Conservation (phyloP, 2,329 filamentous ascomycete genomes). For the Colletotrichum truncatum region DNA sequence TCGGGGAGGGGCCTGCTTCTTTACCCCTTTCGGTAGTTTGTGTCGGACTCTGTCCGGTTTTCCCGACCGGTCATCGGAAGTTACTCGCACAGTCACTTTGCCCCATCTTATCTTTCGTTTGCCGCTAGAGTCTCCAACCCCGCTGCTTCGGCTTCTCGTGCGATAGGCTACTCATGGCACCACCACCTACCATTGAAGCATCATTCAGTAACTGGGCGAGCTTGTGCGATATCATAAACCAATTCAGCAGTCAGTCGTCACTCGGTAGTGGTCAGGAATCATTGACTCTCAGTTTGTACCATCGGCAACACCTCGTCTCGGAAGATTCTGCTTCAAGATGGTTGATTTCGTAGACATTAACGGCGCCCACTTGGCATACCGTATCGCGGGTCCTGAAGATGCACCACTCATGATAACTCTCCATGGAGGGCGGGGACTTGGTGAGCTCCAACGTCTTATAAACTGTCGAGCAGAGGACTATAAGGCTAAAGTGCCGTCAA, state of each 20-base stretch:
- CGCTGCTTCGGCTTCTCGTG: conserved; percentile 1
- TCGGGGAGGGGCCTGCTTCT: conserved; percentile 22
- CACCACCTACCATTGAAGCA: background rate
- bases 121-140: background rate
- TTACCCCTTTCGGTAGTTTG: conserved; percentile 11
- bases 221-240: background rate
- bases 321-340: background rate
- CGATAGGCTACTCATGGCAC: background rate
- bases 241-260: too few species aligned
- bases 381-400: conserved; percentile 37
- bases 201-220: background rate
- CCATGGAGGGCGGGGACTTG: conserved; percentile 47
- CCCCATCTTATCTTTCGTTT: background rate
- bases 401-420: conserved; percentile 46
- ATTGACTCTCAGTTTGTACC: too few species aligned
- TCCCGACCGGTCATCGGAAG: background rate
- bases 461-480: accelerated
- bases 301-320: background rate
- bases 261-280: too few species aligned
- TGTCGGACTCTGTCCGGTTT: conserved; percentile 8
- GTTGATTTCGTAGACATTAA: conserved; percentile 42
- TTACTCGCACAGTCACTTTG: background rate
- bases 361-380: conserved; percentile 43
- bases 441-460: conserved; percentile 24
- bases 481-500: background rate